A percentile compares a stretch with the other conserved stretches of the same genome.
Conservation (phyloP, 495 filamentous ascomycete species). For the Lepidopterella palustris region DNA sequence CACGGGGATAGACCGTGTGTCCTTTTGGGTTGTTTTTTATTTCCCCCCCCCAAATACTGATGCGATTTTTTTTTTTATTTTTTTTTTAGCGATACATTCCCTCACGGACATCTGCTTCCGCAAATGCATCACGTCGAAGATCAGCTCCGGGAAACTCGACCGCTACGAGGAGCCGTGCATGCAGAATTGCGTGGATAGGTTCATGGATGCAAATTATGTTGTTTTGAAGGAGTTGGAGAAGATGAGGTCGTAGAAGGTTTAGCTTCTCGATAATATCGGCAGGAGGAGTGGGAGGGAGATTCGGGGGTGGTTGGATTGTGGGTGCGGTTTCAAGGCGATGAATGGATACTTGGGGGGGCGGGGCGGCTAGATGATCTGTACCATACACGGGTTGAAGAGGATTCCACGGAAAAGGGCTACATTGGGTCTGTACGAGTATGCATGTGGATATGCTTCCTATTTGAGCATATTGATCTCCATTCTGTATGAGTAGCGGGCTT, state of each 20-base stretch:
- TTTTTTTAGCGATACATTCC: constrained; percentile 57
- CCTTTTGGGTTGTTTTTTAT: too few relatives aligned
- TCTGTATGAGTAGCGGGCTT: not conserved
- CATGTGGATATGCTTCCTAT: not conserved
- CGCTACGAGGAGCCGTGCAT: constrained; percentile 71
- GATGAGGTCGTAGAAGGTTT: constrained; percentile 40
- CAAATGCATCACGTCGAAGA: constrained; percentile 72
- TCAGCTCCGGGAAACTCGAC: constrained; percentile 62
- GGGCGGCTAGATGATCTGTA: not conserved
- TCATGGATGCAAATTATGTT: constrained; percentile 76
- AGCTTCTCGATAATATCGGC: not conserved
- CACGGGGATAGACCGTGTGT: not conserved
- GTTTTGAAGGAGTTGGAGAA: constrained; percentile 73
- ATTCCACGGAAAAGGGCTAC: too few relatives aligned
- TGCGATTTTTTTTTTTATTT: constrained; percentile 2
- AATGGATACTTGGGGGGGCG: too few relatives aligned
- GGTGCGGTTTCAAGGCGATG: too few relatives aligned
- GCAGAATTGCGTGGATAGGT: constrained; percentile 87
- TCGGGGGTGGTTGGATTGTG: too few relatives aligned
- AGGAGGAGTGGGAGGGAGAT: too few relatives aligned
- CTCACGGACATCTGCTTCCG: constrained; percentile 88
- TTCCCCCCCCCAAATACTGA: constrained; percentile 6
- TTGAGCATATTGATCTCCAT: not conserved
- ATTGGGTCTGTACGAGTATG: not conserved
- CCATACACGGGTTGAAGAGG: not conserved